Conservation (phyloP, 2,329 filamentous ascomycete species). For the Neofusicoccum sp. region DNA sequence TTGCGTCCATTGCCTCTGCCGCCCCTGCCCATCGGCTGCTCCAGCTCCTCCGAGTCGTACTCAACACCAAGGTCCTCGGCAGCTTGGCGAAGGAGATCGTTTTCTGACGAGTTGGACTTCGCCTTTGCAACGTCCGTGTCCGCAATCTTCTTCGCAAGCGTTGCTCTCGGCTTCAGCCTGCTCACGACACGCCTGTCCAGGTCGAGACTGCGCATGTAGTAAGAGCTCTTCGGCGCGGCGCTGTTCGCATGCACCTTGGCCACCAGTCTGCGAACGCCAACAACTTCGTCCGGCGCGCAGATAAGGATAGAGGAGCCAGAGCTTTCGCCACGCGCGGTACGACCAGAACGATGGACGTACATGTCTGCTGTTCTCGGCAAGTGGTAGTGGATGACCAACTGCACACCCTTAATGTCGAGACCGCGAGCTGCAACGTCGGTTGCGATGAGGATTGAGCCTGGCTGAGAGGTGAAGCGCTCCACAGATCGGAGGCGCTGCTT, state of each 20-base stretch:
- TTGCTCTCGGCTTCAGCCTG: slow-evolving; percentile 73
- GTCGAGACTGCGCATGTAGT: slow-evolving; percentile 76
- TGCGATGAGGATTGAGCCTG: slow-evolving; percentile 72
- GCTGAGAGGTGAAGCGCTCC: slow-evolving; percentile 74
- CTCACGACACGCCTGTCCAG: slow-evolving; percentile 77
- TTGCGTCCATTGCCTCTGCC: slow-evolving; percentile 69
- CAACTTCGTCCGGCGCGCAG: slow-evolving; percentile 87
- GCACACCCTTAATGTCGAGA: slow-evolving; percentile 86
- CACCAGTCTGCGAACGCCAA: slow-evolving; percentile 77
- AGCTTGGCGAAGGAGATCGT: slow-evolving; percentile 77
- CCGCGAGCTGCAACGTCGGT: slow-evolving; percentile 93
- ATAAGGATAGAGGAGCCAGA: slow-evolving; percentile 81
- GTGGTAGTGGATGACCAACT: slow-evolving; percentile 93
- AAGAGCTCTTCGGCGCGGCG: slow-evolving; percentile 48
- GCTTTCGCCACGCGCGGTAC: slow-evolving; percentile 80
- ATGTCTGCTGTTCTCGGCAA: slow-evolving; percentile 86
- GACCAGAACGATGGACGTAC: slow-evolving; percentile 93
- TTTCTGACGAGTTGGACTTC: slow-evolving; percentile 71
- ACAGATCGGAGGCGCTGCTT: slow-evolving; percentile 92
- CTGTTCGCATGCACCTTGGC: slow-evolving; percentile 77
- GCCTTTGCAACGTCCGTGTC: slow-evolving; percentile 83
- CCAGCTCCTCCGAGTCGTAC: slow-evolving; percentile 84
- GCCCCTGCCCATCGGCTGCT: slow-evolving; percentile 56
- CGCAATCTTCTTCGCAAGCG: slow-evolving; percentile 81
- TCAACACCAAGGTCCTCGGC: slow-evolving; percentile 93